Evolutionary conservation across 2,329 filamentous ascomycete species (phyloP).

Genomic region (Aplosporella prunicola): DNA sequence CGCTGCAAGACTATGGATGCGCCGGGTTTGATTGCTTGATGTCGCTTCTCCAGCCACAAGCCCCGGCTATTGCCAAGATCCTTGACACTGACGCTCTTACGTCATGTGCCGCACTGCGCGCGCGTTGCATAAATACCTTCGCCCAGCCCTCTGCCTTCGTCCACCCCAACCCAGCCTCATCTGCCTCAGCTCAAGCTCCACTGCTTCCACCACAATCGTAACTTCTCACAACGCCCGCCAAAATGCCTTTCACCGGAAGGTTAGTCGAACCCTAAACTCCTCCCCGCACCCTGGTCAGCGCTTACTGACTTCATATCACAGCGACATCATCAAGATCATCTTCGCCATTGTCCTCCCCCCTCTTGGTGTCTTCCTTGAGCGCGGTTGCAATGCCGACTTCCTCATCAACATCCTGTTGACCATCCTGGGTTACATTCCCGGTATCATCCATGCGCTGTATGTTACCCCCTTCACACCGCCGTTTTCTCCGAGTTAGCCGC

Average conservation of each 20-base stretch:
- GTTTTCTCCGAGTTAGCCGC: background rate
- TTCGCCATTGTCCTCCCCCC: slow-evolving; percentile 84
- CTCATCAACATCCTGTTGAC: slow-evolving; percentile 90
- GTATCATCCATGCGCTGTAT: slow-evolving; percentile 85
- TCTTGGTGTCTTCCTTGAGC: slow-evolving; percentile 89
- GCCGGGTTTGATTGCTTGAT: no score
- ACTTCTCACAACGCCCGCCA: slow-evolving; percentile 22
- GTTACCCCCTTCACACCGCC: slow-evolving; percentile 27
- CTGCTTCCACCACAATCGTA: background rate
- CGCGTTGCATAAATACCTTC: no score
- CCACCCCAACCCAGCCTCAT: no score
- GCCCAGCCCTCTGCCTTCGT: background rate
- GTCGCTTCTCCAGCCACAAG: no score
- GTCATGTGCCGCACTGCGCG: no score
- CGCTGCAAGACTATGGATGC: no score
- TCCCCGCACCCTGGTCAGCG: background rate
- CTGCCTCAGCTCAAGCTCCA: no score
- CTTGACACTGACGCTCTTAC: no score
- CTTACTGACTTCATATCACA: slow-evolving; percentile 23
- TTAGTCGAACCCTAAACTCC: slow-evolving; percentile 27
- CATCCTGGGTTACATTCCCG: slow-evolving; percentile 50
- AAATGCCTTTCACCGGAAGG: slow-evolving; percentile 53
- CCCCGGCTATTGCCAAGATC: no score
- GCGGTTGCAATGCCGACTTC: slow-evolving; percentile 76
- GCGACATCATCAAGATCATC: slow-evolving; percentile 73